A percentile compares a stretch with the other conserved stretches of the same genome.
Evolutionary conservation across 23 red algal species (phyloP).

Genomic region (Gracilaria gracilis): DNA sequence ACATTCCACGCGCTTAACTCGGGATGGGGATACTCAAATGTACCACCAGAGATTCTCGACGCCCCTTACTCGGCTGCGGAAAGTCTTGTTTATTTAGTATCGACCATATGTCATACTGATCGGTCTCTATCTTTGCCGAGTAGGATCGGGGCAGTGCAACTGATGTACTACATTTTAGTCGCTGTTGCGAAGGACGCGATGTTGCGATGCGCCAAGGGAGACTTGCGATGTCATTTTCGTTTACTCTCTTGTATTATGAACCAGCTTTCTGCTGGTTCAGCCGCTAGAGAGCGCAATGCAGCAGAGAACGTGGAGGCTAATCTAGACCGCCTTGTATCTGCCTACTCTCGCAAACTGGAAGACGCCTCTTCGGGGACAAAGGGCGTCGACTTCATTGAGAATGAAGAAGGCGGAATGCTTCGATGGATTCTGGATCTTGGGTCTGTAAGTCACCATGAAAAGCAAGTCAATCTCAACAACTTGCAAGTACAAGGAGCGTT

Average conservation of each 20-base stretch:
- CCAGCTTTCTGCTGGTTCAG: slow-evolving; percentile 52
- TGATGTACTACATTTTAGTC: slow-evolving; percentile 39
- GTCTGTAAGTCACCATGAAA: background rate
- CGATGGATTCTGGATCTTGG: slow-evolving; percentile 32
- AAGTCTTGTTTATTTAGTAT: slow-evolving; percentile 39
- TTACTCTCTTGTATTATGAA: slow-evolving; percentile 67
- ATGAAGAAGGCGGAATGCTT: slow-evolving; percentile 34
- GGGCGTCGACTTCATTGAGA: slow-evolving; percentile 37
- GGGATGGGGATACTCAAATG: background rate
- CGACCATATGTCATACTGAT: slow-evolving; percentile 21
- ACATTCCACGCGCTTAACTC: slow-evolving; percentile 42
- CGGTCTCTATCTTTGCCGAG: background rate
- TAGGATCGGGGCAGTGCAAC: slow-evolving; percentile 1
- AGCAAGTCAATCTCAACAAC: slow-evolving; percentile 35
- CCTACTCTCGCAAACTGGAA: background rate
- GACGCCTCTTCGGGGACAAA: background rate
- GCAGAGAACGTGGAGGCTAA: slow-evolving; percentile 4
- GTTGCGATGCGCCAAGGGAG: slow-evolving; percentile 15
- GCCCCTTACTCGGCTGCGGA: slow-evolving; percentile 64
- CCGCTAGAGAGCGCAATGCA: background rate
- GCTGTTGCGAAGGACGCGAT: slow-evolving; percentile 53
- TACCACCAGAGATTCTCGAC: slow-evolving; percentile 16
- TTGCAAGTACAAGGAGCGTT: slow-evolving; percentile 61
- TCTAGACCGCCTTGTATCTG: background rate
- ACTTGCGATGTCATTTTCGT: slow-evolving; percentile 74